Base-by-base conservation (phyloP, 257 asterid species). In the Solanum rostratum region DNA sequence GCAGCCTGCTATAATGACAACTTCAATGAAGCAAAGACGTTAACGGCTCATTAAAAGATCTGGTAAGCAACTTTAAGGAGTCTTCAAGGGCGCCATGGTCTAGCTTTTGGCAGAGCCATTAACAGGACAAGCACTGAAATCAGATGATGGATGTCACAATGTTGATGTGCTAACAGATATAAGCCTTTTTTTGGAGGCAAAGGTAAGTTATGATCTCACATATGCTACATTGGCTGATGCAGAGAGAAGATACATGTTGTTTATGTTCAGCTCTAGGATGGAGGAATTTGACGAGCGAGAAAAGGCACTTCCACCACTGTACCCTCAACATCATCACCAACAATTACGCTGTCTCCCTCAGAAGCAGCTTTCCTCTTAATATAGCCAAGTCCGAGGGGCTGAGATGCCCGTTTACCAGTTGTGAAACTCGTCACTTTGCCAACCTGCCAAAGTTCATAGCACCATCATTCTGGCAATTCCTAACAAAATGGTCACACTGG, bases 371-470 rank as follows among this genome's bases (percentile, higher is more conserved):
- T 92, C 88, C 91, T 92, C 92, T 91, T 96, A 81, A 96, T 86
- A 89, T 96, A 96, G 86, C 99, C 99, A 81, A 96, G 91, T 83
- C 98, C 99, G 81, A 95, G 93, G 62, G 91, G 94, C 82, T 89
- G 91, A 19, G 95, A 90, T 20, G 87, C 85, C 66, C 89, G 82
- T 66, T 89, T 89, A 85, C 98, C 95, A 27, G 87, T 83, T 59
- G 98, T 91, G 87, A 83, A 90, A 90, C 99, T 96, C 3, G 99
- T 96, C 86, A 96, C 83, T 86, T 92, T 95, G 76, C 99, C 99
- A 52, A 95, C 97, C 99, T 96, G 95, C 90, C 59, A 59, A 68
- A 79, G 85, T 50, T 82, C 18, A 37, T 60, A 66, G n/a, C 80
- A 46, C 85, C 87, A 80, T 22, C 68, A 70, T 85, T 53, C 82